Base-by-base conservation (phyloP, 2,329 filamentous ascomycete species). In the Xylariaceae sp. region DNA sequence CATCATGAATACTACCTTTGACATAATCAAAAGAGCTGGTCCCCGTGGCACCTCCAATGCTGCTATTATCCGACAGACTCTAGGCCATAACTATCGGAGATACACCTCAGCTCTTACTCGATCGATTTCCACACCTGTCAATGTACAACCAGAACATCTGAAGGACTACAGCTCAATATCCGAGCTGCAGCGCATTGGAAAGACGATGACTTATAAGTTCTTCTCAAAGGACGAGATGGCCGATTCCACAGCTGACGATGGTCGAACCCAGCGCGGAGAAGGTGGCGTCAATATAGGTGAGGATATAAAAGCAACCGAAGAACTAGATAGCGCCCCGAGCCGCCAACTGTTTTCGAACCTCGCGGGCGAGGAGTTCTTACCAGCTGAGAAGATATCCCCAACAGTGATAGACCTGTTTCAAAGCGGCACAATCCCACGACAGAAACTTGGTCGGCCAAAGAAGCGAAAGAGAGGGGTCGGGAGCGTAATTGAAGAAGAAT, bases 141-240 rank as follows among this genome's bases (percentile, higher is more conserved):
- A 68, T 32, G 60, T 60, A n/a, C 72, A 76, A 49, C 72, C 73
- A 15, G 42, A 58, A 12, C 67, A 74, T 44, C 59, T 75, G 36
- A 57, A 64, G 30, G 66, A 70, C 17, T 68, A 75, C 30, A 66
- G 70, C 47, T 63, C 75, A 19, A 62, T 54, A 33, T 69, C 68
- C 43, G 62, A 68, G 40, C 58, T 71, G 5, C 64, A 64, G 9
- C 69, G 71, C 7, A 51, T 65, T 2, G 70, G 70, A 10, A 74
- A 71, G 53, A 71, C 69, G 27, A 68, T 68, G 45, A 68, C 69
- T 10, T 75, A 73, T 52, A 68, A 70, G 41, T 75, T 72, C 48
- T 67, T 65, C 36, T 57, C 63, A 6, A 51, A 54, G 39, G 51
- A 42, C 14, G 60, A 60, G 39, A 44, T 51, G 1, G 11, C 41